Evolutionary conservation across 768 basidiomycete genomes (phyloP).

Genomic region (Psilocybe cubensis): DNA sequence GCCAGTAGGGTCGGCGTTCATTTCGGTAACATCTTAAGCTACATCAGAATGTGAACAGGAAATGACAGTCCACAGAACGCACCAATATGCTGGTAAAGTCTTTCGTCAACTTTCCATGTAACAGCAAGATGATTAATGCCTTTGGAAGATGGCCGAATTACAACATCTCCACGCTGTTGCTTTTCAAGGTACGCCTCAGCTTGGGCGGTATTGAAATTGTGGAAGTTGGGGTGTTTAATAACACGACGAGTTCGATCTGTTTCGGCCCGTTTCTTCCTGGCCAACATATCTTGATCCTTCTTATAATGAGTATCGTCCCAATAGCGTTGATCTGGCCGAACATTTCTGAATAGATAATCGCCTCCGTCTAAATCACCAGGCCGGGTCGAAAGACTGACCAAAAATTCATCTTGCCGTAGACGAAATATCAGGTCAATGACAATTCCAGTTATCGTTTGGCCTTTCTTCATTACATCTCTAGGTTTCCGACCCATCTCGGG

Average conservation of each 20-base stretch:
- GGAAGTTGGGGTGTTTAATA: constrained; percentile 98
- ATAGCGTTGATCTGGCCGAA: constrained; percentile 52
- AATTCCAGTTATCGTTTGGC: constrained; percentile 80
- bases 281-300: constrained; percentile 72
- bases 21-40: constrained; percentile 74
- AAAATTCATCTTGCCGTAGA: constrained; percentile 61
- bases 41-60: not conserved
- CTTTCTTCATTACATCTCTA: constrained; percentile 64
- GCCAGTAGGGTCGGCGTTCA: constrained; percentile 74
- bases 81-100: constrained; percentile 97
- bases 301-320: constrained; percentile 72
- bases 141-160: constrained; percentile 95
- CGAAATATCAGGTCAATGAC: constrained; percentile 75
- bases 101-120: constrained; percentile 98
- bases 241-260: constrained; percentile 80
- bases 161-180: constrained; percentile 93
- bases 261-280: constrained; percentile 84
- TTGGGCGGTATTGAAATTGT: constrained; percentile 88
- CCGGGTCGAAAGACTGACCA: constrained; percentile 77
- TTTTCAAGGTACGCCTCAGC: constrained; percentile 90
- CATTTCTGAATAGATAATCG: constrained; percentile 63
- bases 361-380: constrained; percentile 61
- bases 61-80: constrained; percentile 27
- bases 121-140: constrained; percentile 93
- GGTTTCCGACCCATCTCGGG: constrained; percentile 48